Base-by-base conservation (phyloP, 257 asterid species). In the Dorcoceras hygrometricum region DNA sequence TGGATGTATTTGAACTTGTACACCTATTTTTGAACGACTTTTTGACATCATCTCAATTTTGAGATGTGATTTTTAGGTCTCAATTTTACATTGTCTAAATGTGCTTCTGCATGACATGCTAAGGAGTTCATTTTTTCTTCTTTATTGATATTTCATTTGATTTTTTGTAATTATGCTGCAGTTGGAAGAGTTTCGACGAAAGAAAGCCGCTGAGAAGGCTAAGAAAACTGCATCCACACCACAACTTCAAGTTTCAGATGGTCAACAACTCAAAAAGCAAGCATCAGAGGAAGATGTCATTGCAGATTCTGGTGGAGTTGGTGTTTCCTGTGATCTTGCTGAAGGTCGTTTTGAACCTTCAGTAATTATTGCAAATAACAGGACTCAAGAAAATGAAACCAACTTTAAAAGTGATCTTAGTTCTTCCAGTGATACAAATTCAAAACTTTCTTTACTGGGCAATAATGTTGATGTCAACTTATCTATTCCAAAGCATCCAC, bases 181-280 rank as follows among this genome's bases (percentile, higher is more conserved):
- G 99, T 81, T 94, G 53, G 97, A 85, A 80, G 99, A 88, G 80
- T 94, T 84, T 67, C 99, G 97, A 23, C 85, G 83, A 74, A 86
- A 85, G 79, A 90, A 86, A 75, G 96, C 95, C 31, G 92, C 88
- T 56, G 87, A 81, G 79, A 85, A 69, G 83, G 89, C 92, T 29
- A 91, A 87, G 69, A 89, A 83, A 79, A 39, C 78, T 59, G 63
- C 77, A 34, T 66, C 87, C 51, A 60, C 69, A 22, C 76, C 59
- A 63, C 86, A 85, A 80, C 68, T 65, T 71, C 68, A 64, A 63
- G 74, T 72, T 28, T 55, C 83, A 73, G 83, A 78, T 69, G 87
- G 68, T 64, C 81, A 74, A 23, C 54, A 63, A 46, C 65, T 65
- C 67, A 95, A 78, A 66, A 76, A 76, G 43, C 80, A 84, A 73